These are phyloP conservation scores for Ogataea corticis DNA, from an alignment of 805 yeast genomes.

Conservation along the genomic window DNA sequence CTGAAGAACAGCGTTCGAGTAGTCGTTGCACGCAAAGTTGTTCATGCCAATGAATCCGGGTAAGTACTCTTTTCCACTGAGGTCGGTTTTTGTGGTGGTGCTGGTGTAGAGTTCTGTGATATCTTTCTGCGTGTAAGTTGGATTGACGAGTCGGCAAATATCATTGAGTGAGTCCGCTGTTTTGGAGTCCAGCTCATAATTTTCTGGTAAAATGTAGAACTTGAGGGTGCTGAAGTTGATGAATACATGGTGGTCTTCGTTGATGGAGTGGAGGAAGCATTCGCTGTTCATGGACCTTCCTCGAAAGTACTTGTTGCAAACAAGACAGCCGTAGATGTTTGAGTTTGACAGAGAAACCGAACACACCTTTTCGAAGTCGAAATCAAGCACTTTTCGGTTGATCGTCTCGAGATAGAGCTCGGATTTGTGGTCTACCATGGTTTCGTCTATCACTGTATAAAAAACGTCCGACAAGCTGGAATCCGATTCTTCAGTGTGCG, in stretches of 20 bases:
- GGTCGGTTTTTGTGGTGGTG: slow-evolving; percentile 36
- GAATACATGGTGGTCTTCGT: slow-evolving; percentile 62
- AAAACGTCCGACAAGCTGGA: neutral
- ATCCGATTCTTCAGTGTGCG: neutral
- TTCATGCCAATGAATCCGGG: slow-evolving; percentile 71
- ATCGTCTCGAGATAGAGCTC: slow-evolving; percentile 42
- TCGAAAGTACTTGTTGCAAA: slow-evolving; percentile 71
- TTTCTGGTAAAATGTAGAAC: slow-evolving; percentile 65
- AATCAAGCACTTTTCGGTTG: slow-evolving; percentile 51
- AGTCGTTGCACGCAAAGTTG: slow-evolving; percentile 51
- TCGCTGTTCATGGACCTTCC: slow-evolving; percentile 67
- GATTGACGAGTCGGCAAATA: slow-evolving; percentile 53
- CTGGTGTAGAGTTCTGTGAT: slow-evolving; percentile 34
- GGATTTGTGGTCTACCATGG: slow-evolving; percentile 2
- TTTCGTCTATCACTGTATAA: neutral
- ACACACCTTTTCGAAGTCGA: slow-evolving; percentile 71
- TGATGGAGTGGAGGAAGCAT: slow-evolving; percentile 67
- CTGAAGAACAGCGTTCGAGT: slow-evolving; percentile 59
- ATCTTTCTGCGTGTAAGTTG: slow-evolving; percentile 42
- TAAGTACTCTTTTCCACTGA: slow-evolving; percentile 45
- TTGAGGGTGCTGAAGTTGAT: slow-evolving; percentile 52
- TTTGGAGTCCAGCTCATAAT: slow-evolving; percentile 39
- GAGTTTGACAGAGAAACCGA: slow-evolving; percentile 57
- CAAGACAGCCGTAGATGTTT: slow-evolving; percentile 70
- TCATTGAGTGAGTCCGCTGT: slow-evolving; percentile 45